Evolutionary conservation across 169 alveolate species (phyloP).

Genomic region (Sarcocystis neurona): DNA sequence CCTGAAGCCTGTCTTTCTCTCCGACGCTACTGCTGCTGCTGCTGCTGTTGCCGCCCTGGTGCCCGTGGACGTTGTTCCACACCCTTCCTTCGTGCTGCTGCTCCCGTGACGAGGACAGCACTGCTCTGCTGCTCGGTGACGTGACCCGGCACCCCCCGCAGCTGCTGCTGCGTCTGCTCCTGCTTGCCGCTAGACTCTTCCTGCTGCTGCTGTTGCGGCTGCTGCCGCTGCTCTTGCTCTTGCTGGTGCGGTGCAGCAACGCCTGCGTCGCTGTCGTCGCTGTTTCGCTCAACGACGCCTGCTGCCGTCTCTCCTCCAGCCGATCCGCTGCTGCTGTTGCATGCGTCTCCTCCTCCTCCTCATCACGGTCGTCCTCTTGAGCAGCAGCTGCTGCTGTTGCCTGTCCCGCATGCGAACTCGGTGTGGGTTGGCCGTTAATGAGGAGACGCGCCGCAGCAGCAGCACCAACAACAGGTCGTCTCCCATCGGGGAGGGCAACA

Average conservation of each 20-base stretch:
- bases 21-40: no score
- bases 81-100: no score
- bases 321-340: not conserved
- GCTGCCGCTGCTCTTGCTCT: slow-evolving; percentile 6
- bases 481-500: no score
- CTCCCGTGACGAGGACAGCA: no score
- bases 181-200: not conserved
- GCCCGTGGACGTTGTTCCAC: no score
- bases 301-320: not conserved
- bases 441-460: no score
- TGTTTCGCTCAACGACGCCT: not conserved
- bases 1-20: not conserved
- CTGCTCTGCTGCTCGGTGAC: no score
- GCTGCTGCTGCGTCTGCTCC: not conserved
- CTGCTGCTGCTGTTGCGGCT: not conserved
- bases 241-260: not conserved
- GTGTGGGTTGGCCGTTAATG: no score
- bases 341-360: not conserved
- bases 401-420: no score
- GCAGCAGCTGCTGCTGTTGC: not conserved
- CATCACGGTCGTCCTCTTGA: not conserved
- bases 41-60: no score
- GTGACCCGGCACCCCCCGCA: no score
- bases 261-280: slow-evolving; percentile 8
- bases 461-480: no score